These are phyloP conservation scores for Phytophthora cajani DNA, from an alignment of 352 stramenopile species.

Conservation along the genomic window DNA sequence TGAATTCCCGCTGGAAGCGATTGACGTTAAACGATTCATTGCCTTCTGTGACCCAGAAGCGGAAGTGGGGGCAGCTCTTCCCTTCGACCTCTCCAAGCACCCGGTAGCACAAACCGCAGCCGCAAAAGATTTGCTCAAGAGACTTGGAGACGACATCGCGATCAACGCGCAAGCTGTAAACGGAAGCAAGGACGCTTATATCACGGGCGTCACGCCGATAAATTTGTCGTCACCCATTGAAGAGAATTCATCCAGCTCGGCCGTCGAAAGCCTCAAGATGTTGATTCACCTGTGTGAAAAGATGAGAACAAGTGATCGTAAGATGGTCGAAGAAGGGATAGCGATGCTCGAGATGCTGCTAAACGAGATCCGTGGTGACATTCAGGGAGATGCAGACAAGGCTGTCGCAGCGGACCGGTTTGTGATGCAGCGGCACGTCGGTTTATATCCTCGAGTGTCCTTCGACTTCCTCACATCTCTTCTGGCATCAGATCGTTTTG, in stretches of 20 bases:
- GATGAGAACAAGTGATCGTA: conserved; percentile 61
- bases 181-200: conserved; percentile 76
- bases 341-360: conserved; percentile 50
- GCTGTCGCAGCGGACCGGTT: conserved; percentile 49
- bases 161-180: conserved; percentile 81
- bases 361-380: conserved; percentile 55
- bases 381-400: conserved; percentile 32
- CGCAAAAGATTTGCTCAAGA: conserved; percentile 93
- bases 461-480: conserved; percentile 86
- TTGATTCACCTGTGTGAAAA: conserved; percentile 61
- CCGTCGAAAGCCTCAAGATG: conserved; percentile 46
- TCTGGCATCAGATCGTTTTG: conserved; percentile 65
- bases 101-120: conserved; percentile 92
- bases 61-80: conserved; percentile 61
- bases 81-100: conserved; percentile 94
- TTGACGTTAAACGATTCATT: conserved; percentile 76
- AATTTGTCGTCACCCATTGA: conserved; percentile 39
- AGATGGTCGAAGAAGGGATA: conserved; percentile 62
- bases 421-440: conserved; percentile 63
- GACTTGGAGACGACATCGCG: conserved; percentile 93
- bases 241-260: conserved; percentile 9
- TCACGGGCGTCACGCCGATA: conserved; percentile 64
- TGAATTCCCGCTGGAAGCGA: conserved; percentile 73
- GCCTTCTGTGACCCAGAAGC: conserved; percentile 77
- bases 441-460: conserved; percentile 61